Conservation (phyloP, 495 filamentous ascomycete genomes). For the Apiosordaria backusii region DNA sequence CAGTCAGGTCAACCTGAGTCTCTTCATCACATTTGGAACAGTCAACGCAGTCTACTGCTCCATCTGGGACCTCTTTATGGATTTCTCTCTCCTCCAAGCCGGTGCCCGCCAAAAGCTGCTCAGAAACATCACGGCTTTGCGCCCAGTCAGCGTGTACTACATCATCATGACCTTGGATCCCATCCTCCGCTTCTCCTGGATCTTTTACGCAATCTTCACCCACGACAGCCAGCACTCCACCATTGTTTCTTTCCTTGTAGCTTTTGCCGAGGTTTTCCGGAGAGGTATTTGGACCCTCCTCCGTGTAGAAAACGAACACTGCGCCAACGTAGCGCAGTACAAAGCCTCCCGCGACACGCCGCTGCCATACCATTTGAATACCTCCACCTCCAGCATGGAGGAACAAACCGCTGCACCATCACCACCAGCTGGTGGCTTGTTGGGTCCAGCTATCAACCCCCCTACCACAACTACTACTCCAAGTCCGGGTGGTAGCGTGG, state of each 20-base stretch:
- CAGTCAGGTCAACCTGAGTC: conserved; percentile 46
- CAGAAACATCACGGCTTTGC: conserved; percentile 75
- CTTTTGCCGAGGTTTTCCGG: conserved; percentile 72
- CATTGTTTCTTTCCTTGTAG: conserved; percentile 68
- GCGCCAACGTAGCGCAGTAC: conserved; percentile 79
- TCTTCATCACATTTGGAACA: conserved; percentile 75
- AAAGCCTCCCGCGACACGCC: conserved; percentile 78
- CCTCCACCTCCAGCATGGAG: neutral
- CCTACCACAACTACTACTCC: no score
- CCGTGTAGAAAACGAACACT: conserved; percentile 96
- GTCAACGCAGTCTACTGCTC: conserved; percentile 80
- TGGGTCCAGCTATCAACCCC: neutral
- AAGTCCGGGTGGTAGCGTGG: neutral
- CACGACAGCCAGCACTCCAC: conserved; percentile 76
- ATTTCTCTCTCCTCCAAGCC: conserved; percentile 82
- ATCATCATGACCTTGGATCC: conserved; percentile 77
- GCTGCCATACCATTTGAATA: conserved; percentile 67
- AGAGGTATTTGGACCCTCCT: conserved; percentile 88
- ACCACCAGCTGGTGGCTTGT: neutral
- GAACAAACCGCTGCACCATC: neutral
- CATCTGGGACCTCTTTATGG: conserved; percentile 97
- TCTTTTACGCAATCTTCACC: conserved; percentile 84
- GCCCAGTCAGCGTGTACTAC: conserved; percentile 77
- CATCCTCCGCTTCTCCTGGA: conserved; percentile 91
- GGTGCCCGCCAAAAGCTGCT: conserved; percentile 66